Base-by-base conservation (phyloP, 2,329 filamentous ascomycete species). In the Neonectria hederae region DNA sequence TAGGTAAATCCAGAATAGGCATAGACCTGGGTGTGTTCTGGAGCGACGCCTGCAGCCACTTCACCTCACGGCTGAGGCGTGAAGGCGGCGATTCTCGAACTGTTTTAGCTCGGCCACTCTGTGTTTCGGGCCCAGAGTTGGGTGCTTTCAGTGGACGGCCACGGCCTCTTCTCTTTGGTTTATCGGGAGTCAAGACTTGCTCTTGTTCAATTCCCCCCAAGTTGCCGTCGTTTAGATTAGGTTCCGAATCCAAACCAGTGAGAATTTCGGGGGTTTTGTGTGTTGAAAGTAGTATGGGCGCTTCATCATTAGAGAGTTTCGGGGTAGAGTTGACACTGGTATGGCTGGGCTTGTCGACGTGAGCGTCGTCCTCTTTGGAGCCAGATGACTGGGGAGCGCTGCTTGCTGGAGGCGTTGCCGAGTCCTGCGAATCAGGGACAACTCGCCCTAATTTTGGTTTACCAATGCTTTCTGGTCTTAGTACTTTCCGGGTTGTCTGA, bases 261-360 rank as follows among this genome's bases (percentile, higher is more conserved):
- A 52, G 10, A 45, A 24, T 32, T n/a, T 48, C 66, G 17, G 48
- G 35, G 6, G 11, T 17, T 10, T 61, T 63, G 17, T 62, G 57
- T 28, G 65, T 65, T 5, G 67, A 62, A 22, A 75, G 55, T 13
- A 72, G 43, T n/a, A 78, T 59, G 0, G 78, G 78, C 14, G 74
- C 71, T 58, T 80, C 78, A 19, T 80, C 78, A 52, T 80, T 78
- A 5, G 78, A 80, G 7, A 80, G 72, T 5, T 69, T 67, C 54
- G 70, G 72, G 2, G 68, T 60, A n/a, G 70, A 54, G 19, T 62
- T 51, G 3, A 35, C 21, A 43, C 59, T 38, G 10, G 17, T 32
- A 11, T 38, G 14, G 35, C 10, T 19, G 0, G 43, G 24, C 30
- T 17, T 8, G 10, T 35, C 26, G 14, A 28, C 19, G 4, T 38